Conservation (phyloP, 2,329 filamentous ascomycete species). For the Trichoderma oligosporum region DNA sequence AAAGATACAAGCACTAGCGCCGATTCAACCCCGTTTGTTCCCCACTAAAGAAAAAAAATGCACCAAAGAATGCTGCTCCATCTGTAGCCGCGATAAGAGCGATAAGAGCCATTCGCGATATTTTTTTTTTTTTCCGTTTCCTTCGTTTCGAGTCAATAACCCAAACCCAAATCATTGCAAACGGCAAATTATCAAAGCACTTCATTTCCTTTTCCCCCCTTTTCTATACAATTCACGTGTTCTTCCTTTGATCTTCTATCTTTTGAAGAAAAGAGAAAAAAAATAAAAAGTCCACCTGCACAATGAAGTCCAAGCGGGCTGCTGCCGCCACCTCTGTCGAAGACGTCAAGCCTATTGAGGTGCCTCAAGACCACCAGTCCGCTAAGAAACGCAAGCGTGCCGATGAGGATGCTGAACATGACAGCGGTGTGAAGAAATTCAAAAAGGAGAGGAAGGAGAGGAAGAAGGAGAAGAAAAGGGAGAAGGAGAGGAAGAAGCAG, state of each 20-base stretch:
- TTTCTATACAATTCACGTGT: neutral
- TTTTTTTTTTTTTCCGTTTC: slow-evolving; percentile 1
- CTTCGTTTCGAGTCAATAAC: neutral
- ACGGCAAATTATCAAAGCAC: neutral
- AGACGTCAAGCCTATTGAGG: slow-evolving; percentile 28
- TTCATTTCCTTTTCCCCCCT: neutral
- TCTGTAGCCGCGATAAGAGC: no score
- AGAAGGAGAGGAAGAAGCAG: slow-evolving; percentile 41
- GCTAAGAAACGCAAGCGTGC: slow-evolving; percentile 38
- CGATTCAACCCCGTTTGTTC: neutral
- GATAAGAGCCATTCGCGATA: slow-evolving; percentile 17
- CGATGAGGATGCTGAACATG: slow-evolving; percentile 27
- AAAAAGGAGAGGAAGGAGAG: slow-evolving; percentile 35
- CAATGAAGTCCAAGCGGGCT: slow-evolving; percentile 40
- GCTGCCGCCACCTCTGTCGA: slow-evolving; percentile 29
- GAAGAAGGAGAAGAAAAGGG: slow-evolving; percentile 38
- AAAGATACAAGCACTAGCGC: neutral
- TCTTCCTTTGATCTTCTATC: neutral
- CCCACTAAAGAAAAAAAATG: neutral
- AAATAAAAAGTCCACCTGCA: no score
- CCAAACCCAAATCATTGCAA: neutral
- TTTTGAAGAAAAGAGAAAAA: neutral
- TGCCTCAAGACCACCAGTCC: slow-evolving; percentile 26
- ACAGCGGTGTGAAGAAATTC: slow-evolving; percentile 29
- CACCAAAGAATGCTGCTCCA: no score